Conservation (phyloP, 2,329 filamentous ascomycete genomes). For the Aotearoamyces nothofagi region DNA sequence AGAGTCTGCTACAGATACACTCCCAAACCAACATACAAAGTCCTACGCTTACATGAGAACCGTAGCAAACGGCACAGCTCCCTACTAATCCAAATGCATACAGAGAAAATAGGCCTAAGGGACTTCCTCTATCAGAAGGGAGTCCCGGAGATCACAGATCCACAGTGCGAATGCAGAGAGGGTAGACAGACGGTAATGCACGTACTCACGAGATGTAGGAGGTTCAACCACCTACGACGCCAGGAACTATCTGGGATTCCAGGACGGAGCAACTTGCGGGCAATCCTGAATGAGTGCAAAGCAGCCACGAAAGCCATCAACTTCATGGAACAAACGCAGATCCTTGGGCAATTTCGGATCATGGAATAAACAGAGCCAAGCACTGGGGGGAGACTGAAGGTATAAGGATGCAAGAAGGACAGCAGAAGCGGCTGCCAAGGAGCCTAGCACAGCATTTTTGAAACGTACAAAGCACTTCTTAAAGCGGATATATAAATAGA, state of each 20-base stretch:
- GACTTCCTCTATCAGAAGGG: slow-evolving; percentile 6
- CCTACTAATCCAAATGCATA: slow-evolving; percentile 9
- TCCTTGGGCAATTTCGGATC: slow-evolving; percentile 8
- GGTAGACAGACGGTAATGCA: slow-evolving; percentile 4
- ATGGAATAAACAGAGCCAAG: slow-evolving; percentile 6
- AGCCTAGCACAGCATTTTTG: slow-evolving; percentile 2
- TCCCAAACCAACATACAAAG: slow-evolving; percentile 3
- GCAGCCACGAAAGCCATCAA: slow-evolving; percentile 5
- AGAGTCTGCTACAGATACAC: slow-evolving; percentile 7
- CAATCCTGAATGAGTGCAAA: slow-evolving; percentile 7
- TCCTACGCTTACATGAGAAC: slow-evolving; percentile 5
- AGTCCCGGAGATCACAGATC: slow-evolving; percentile 6
- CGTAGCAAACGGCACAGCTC: slow-evolving; percentile 6
- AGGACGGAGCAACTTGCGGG: slow-evolving; percentile 5
- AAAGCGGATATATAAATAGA: slow-evolving; percentile 6
- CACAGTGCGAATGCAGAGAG: slow-evolving; percentile 6
- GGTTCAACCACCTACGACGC: slow-evolving; percentile 2
- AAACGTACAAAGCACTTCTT: slow-evolving; percentile 3
- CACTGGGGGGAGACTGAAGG: slow-evolving; percentile 8
- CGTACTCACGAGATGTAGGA: background rate
- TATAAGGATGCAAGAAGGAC: slow-evolving; percentile 4
- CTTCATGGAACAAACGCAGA: slow-evolving; percentile 6
- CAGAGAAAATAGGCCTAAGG: slow-evolving; percentile 8
- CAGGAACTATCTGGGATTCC: slow-evolving; percentile 3
- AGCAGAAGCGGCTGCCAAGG: slow-evolving; percentile 5